Evolutionary conservation across 2,329 filamentous ascomycete species (phyloP).

Genomic region (Stachybotrys elegans): DNA sequence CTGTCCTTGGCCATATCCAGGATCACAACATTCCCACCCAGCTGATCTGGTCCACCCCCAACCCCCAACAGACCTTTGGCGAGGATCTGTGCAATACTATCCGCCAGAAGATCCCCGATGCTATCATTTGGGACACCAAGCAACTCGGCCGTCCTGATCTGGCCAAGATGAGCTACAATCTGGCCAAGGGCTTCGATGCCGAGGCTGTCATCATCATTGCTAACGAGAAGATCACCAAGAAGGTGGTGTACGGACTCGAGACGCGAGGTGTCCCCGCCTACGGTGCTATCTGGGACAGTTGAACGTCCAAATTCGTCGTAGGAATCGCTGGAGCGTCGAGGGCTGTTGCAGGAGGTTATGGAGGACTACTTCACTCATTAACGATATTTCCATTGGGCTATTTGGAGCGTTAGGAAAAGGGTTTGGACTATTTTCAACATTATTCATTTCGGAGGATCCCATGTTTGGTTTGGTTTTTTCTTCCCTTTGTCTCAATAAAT

Average conservation of each 20-base stretch:
- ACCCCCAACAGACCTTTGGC: constrained; percentile 59
- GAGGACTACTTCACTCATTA: too few relatives aligned
- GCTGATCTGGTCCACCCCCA: constrained; percentile 64
- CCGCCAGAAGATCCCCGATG: constrained; percentile 50
- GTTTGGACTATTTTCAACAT: too few relatives aligned
- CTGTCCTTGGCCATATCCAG: constrained; percentile 56
- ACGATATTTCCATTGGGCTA: too few relatives aligned
- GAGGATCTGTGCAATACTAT: constrained; percentile 50
- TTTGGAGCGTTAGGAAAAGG: too few relatives aligned
- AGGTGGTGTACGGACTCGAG: constrained; percentile 65
- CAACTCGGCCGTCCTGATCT: constrained; percentile 54
- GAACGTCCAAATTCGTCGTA: too few relatives aligned
- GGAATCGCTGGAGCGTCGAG: too few relatives aligned
- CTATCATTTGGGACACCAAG: constrained; percentile 64
- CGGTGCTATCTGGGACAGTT: constrained; percentile 67
- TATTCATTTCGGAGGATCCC: too few relatives aligned
- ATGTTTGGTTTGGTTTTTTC: too few relatives aligned
- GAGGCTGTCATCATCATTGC: constrained; percentile 72
- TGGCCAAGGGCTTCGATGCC: constrained; percentile 49
- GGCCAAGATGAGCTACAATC: constrained; percentile 43
- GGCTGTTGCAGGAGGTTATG: too few relatives aligned
- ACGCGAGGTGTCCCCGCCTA: constrained; percentile 60
- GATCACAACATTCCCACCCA: constrained; percentile 44
- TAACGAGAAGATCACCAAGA: constrained; percentile 62
- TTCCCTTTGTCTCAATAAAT: too few relatives aligned